Evolutionary conservation across 1,284 basidiomycete species (phyloP).

Genomic region (Puccinia polysora): DNA sequence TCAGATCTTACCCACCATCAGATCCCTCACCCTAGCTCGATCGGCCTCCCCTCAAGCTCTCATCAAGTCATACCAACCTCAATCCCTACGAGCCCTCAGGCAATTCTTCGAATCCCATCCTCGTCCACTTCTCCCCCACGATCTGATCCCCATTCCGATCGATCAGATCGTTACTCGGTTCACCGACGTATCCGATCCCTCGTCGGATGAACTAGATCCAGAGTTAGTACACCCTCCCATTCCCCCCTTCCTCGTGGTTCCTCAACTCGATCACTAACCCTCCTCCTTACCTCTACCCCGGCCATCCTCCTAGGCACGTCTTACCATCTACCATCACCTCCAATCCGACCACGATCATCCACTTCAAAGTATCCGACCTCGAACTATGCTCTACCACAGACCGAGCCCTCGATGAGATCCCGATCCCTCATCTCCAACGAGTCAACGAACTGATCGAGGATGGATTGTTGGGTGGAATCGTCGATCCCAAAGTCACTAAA

Average conservation of each 20-base stretch:
- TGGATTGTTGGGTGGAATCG: slow-evolving; percentile 78
- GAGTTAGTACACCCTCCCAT: slow-evolving; percentile 51
- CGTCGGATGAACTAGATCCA: slow-evolving; percentile 52
- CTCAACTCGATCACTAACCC: not conserved
- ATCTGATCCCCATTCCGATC: slow-evolving; percentile 71
- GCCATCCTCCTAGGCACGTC: not conserved
- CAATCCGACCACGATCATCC: slow-evolving; percentile 58
- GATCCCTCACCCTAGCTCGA: too few species aligned
- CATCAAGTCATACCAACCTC: too few species aligned
- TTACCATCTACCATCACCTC: slow-evolving; percentile 28
- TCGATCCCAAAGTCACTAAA: slow-evolving; percentile 68
- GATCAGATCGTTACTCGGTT: slow-evolving; percentile 59
- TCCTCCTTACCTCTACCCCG: too few species aligned
- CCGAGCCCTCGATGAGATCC: too few species aligned
- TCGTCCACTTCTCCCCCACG: slow-evolving; percentile 70
- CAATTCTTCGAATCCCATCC: too few species aligned
- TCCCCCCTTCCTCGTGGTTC: slow-evolving; percentile 6
- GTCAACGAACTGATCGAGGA: slow-evolving; percentile 49
- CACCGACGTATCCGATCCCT: slow-evolving; percentile 48
- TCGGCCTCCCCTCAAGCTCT: too few species aligned
- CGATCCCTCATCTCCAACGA: slow-evolving; percentile 42
- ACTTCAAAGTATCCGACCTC: slow-evolving; percentile 74
- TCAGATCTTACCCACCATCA: too few species aligned
- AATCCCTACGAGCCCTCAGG: too few species aligned
- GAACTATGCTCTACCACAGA: slow-evolving; percentile 55